A percentile compares a stretch with the other conserved stretches of the same genome.
These are phyloP conservation scores for Lactifluus piperatus DNA, from an alignment of 768 basidiomycete species.

Conservation along the genomic window DNA sequence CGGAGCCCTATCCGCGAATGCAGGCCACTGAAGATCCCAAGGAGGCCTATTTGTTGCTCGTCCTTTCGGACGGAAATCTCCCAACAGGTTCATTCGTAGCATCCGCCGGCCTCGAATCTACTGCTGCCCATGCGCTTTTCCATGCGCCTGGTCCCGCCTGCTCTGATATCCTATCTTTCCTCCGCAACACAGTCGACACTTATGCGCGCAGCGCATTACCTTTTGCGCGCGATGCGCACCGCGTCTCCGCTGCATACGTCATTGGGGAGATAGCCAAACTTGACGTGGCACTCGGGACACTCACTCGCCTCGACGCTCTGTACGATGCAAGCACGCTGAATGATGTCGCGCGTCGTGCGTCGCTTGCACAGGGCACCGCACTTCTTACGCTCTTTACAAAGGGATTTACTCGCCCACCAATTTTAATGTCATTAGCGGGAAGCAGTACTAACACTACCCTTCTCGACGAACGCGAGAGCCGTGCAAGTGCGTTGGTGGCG, in stretches of 20 bases:
- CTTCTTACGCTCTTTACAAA: slow-evolving; percentile 82
- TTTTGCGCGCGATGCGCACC: slow-evolving; percentile 71
- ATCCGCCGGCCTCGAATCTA: slow-evolving; percentile 89
- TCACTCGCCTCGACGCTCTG: slow-evolving; percentile 57
- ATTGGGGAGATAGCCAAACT: slow-evolving; percentile 5
- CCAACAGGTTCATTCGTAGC: slow-evolving; percentile 97
- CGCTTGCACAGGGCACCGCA: slow-evolving; percentile 86
- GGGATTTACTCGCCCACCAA: slow-evolving; percentile 57
- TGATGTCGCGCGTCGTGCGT: slow-evolving; percentile 80
- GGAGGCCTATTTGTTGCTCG: slow-evolving; percentile 64
- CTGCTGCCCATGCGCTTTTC: slow-evolving; percentile 75
- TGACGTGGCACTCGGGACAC: slow-evolving; percentile 29
- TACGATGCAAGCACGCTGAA: slow-evolving; percentile 87
- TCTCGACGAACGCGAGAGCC: slow-evolving; percentile 22
- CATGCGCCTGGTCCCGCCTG: slow-evolving; percentile 22
- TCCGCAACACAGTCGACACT: slow-evolving; percentile 63
- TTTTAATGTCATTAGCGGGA: slow-evolving; percentile 23
- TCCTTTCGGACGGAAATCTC: slow-evolving; percentile 86
- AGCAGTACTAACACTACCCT: slow-evolving; percentile 8
- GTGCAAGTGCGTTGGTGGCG: slow-evolving; percentile 42
- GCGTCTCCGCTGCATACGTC: slow-evolving; percentile 25
- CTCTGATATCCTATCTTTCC: slow-evolving; percentile 44
- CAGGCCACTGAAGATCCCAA: slow-evolving; percentile 27
- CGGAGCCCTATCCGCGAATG: too few relatives aligned
- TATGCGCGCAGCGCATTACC: slow-evolving; percentile 72